Evolutionary conservation across 2,329 filamentous ascomycete species (phyloP), one percentile per base, ranked within the genome.

Genomic region (Phaeosphaeriaceae sp.): DNA sequence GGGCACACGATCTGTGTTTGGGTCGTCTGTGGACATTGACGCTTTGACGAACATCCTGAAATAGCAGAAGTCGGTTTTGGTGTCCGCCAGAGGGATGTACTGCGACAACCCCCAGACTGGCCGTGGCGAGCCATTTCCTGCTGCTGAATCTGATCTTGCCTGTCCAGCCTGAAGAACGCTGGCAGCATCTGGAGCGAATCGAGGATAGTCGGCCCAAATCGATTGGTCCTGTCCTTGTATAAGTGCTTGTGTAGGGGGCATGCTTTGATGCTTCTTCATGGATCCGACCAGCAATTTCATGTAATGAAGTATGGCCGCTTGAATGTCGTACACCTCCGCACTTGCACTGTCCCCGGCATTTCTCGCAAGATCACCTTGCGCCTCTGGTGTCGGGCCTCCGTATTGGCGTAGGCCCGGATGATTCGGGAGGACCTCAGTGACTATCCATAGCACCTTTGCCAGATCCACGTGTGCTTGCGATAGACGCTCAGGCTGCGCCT

Each of bases 391-490:
- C 41, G 65, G 56, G 19, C 63, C 62, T 19, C 69, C 70, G 19
- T 73, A 79, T 31, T 55, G 66, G 36, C 54, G 61, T 24, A 78
- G 42, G 17, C 47, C 58, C 1, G 76, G 73, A 54, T 79, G 77
- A 19, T 67, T 72, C 1, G 67, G 69, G 7, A 83, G 61, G 15
- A 81, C 72, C 55, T 83, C 78, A 5, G 73, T 74, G 6, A 82
- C 57, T n/a, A 97, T 86, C 93, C 93, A 97, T 75, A 91, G 90
- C 0, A 89, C 85, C 75, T 97, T 97, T 22, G 91, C 89, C 51
- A 97, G 81, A 75, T 97, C 92, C 1, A 94, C 85, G 68, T 96
- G 93, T 1, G 92, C 89, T 77, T 97, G 93, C 57, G 91, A 86
- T 76, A 80, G 75, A 3, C 75, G 73, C 61, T 76, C 82, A 85